These are phyloP conservation scores for Phylloporus sp. DNA, from an alignment of 768 basidiomycete species.

Conservation along the genomic window DNA sequence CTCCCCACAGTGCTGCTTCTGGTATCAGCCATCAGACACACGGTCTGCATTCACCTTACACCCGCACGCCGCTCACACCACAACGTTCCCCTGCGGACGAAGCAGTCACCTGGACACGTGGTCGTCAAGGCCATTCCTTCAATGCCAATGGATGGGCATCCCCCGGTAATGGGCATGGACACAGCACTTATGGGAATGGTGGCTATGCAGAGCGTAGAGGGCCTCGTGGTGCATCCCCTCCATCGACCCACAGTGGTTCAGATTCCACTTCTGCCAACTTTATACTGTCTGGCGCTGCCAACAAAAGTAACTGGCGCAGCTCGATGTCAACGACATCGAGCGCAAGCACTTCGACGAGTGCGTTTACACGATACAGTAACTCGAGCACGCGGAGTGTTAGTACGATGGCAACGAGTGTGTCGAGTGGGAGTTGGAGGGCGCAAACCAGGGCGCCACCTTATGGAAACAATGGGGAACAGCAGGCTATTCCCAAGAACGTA, in stretches of 20 bases:
- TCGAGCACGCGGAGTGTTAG: constrained; percentile 69
- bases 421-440: constrained; percentile 69
- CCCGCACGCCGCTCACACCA: constrained; percentile 28
- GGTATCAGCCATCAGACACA: constrained; percentile 11
- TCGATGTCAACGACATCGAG: constrained; percentile 69
- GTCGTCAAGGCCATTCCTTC: constrained; percentile 37
- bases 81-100: constrained; percentile 38
- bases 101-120: constrained; percentile 46
- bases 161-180: constrained; percentile 11
- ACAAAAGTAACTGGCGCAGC: constrained; percentile 65
- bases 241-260: constrained; percentile 53
- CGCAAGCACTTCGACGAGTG: constrained; percentile 63
- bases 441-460: constrained; percentile 25
- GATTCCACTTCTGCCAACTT: constrained; percentile 55
- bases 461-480: constrained; percentile 22
- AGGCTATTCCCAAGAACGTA: constrained; percentile 61
- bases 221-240: constrained; percentile 54
- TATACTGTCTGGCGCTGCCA: constrained; percentile 44
- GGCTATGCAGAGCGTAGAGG: constrained; percentile 31
- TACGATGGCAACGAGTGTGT: constrained; percentile 78
- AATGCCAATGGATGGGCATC: constrained; percentile 19
- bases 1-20: constrained; percentile 2
- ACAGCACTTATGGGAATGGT: constrained; percentile 9
- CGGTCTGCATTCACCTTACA: constrained; percentile 20
- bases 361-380: constrained; percentile 75